Evolutionary conservation across 805 yeast species (phyloP), one percentile per base, ranked within the genome.

Genomic region (Saturnispora quitensis): DNA sequence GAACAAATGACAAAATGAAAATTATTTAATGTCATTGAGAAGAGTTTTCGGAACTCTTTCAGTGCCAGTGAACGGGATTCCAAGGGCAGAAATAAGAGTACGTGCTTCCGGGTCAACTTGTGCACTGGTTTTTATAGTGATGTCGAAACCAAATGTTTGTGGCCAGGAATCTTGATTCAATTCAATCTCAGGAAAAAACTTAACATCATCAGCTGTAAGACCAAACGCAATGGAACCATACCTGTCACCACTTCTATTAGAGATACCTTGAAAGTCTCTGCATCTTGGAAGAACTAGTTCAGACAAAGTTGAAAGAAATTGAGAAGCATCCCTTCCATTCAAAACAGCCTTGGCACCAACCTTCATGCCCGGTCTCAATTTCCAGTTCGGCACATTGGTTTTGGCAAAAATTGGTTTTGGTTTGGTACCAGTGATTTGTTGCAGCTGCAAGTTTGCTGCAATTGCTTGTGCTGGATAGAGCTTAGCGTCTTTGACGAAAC

Each of bases 261-360:
- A 77, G 48, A 93, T 73, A 47, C 97, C 97, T 57, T 73, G 72
- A 68, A 86, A 93, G 47, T 89, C 88, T 76, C 95, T 84, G 52
- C 90, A 81, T 68, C 96, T 80, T 45, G 99, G 99, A 60, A 93
- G 76, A 18, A 93, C 98, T 56, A 95, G 72, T 70, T 93, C 99
- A 1, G 95, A 82, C 60, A 93, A 71, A 1, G 98, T 91, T 6
- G 86, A 68, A 53, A 93, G 63, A 62, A 95, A 93, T 71, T 89
- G 97, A 51, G 82, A 71, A 82, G 90, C 86, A 50, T 86, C 85
- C 58, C 82, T 77, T 45, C 97, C 99, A 33, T 73, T 73, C 51
- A 95, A 71, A 53, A 77, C 79, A 13, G 84, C 83, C 63, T 86
- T 86, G 50, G 95, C 96, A 50, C 99, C 99, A 80, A 95, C 86